These are phyloP conservation scores for Solanum lignicaule DNA, from an alignment of 257 asterid species.

Conservation along the genomic window DNA sequence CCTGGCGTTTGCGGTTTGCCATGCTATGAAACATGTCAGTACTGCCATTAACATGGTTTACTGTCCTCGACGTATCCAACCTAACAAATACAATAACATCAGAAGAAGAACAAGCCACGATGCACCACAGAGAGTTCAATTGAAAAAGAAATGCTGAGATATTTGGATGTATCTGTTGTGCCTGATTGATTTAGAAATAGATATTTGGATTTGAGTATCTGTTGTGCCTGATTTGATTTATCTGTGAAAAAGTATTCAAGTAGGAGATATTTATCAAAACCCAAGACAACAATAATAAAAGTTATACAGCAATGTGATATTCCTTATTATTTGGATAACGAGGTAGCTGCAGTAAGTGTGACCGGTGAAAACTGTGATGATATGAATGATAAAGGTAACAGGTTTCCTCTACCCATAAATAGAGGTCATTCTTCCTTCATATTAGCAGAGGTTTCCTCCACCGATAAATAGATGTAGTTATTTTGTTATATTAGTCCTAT, in stretches of 20 bases:
- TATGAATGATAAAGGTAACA: not conserved
- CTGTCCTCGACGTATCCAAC: slow-evolving; percentile 37
- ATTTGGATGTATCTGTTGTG: not conserved
- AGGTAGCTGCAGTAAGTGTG: not conserved
- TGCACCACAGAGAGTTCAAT: not conserved
- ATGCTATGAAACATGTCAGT: slow-evolving; percentile 22
- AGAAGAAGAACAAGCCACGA: not conserved
- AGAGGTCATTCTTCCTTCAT: not conserved
- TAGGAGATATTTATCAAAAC: not conserved
- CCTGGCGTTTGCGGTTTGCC: slow-evolving; percentile 35
- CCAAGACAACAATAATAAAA: not conserved
- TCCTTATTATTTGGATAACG: not conserved
- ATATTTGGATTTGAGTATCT: not conserved
- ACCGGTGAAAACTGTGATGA: not conserved
- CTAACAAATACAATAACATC: slow-evolving; percentile 18
- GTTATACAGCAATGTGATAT: not conserved
- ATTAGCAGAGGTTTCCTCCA: not conserved
- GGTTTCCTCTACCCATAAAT: not conserved
- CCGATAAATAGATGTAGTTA: not conserved
- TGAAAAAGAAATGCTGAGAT: not conserved
- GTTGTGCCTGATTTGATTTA: not conserved
- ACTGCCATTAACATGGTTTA: slow-evolving; percentile 25
- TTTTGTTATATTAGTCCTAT: not conserved
- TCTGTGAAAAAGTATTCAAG: not conserved
- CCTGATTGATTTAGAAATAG: not conserved